phyloP scores from a whole-genome alignment of 2,329 filamentous ascomycete species.

The Fonsecaea erecta region DNA sequence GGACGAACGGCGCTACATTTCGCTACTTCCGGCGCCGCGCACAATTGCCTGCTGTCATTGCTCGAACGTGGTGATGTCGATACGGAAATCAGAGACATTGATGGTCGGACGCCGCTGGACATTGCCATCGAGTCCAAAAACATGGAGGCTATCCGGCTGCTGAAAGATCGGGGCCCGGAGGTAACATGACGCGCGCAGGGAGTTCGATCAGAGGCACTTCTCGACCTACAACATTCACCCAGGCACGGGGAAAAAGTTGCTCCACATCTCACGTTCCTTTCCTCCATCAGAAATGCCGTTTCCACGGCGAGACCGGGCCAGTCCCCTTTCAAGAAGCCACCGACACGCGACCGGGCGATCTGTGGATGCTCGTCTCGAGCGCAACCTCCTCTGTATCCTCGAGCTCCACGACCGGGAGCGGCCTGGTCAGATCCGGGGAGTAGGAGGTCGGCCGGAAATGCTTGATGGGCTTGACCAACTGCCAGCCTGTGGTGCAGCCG shows the following conservation, averaged over 20 bases:
- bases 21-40: not conserved
- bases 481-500: not conserved
- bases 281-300: not conserved
- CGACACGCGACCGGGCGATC: not conserved
- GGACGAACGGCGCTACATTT: not conserved
- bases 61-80: no score
- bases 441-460: conserved; percentile 23
- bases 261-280: not conserved
- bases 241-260: not conserved
- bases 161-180: no score
- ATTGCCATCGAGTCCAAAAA: no score
- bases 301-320: not conserved
- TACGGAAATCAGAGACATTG: no score
- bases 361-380: conserved; percentile 10
- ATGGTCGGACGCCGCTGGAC: no score
- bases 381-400: conserved; percentile 2
- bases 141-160: no score
- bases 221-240: no score
- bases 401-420: conserved; percentile 15
- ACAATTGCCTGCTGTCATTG: no score
- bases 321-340: not conserved
- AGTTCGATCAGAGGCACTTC: no score
- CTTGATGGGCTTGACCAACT: conserved; percentile 15
- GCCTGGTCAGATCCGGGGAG: conserved; percentile 19
- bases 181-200: no score